Base-by-base conservation (phyloP, 331 rosid genomes). In the Spiraea crenata region DNA sequence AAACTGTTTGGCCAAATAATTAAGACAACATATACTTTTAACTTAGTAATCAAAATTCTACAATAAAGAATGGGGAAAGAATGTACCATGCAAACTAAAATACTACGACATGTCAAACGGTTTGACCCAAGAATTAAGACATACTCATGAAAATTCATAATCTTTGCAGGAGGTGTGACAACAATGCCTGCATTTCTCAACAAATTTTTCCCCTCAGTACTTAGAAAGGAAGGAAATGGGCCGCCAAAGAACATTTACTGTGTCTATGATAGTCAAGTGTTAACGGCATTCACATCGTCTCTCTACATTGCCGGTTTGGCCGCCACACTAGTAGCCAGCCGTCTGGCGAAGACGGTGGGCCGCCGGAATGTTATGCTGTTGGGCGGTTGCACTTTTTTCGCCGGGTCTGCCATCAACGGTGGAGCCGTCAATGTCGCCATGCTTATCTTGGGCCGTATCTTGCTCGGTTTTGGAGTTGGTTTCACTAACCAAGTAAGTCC, bases 371-470 rank as follows among this genome's bases (percentile, higher is more conserved):
- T 67, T 70, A 82, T 89, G 74, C 38, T 89, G 3, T n/a, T 86
- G 0, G 91, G 95, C 15, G 95, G 91, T 34, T 20, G 37, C 76
- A 63, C 75, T 47, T 89, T 89, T 58, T 63, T 89, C 15, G 71
- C 52, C 0, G 95, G 95, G 1, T 80, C 82, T 46, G 85, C 81
- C n/a, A 34, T 86, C 59, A 89, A 89, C 14, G 95, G 91, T 3
- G 86, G 68, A 9, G 75, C 91, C 15, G 73, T 77, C 70, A 82
- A 89, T 71, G 62, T 86, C 65, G 57, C 77, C 17, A 84, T 89
- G 95, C 89, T 89, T 67, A 82, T 86, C 50, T 16, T 84, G 34
- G 95, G 91, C 3, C 95, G 95, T 5, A 67, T 89, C 68, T 76
- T 89, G 70, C 88, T 89, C 1, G 91, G 91, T 0, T 25, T 89